Conservation (phyloP, 2,329 filamentous ascomycete species). For the Cytospora mali region DNA sequence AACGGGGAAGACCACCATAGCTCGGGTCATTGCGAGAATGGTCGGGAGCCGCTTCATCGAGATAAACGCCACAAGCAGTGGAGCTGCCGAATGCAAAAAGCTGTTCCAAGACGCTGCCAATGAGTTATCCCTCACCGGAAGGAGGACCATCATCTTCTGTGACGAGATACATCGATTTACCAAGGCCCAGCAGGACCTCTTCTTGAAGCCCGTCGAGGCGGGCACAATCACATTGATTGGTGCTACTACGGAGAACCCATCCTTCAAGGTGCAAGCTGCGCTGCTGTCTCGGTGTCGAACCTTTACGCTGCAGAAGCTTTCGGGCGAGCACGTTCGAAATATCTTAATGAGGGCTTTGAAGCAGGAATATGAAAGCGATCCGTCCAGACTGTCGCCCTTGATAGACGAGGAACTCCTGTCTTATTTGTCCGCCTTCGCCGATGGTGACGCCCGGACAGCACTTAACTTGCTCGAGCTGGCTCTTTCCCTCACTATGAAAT, state of each 20-base stretch:
- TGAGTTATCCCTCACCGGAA: constrained; percentile 78
- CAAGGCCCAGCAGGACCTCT: constrained; percentile 93
- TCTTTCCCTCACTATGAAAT: constrained; percentile 66
- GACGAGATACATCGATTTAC: constrained; percentile 95
- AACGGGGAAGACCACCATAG: constrained; percentile 89
- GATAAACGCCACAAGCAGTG: constrained; percentile 89
- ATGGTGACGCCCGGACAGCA: constrained; percentile 90
- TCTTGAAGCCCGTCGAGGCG: constrained; percentile 87
- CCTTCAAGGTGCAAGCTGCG: constrained; percentile 87
- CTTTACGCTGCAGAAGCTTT: constrained; percentile 80
- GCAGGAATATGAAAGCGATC: constrained; percentile 53
- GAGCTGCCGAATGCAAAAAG: constrained; percentile 89
- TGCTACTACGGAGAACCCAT: constrained; percentile 95
- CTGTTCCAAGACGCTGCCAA: constrained; percentile 82
- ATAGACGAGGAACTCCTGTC: constrained; percentile 75
- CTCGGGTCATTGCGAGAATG: constrained; percentile 81
- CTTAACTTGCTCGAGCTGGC: constrained; percentile 91
- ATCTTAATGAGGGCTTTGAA: constrained; percentile 78
- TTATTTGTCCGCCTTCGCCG: constrained; percentile 84
- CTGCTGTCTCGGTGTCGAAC: constrained; percentile 87
- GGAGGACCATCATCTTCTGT: constrained; percentile 95
- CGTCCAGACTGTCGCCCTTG: constrained; percentile 50
- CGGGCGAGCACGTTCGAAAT: constrained; percentile 67
- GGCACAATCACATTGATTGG: constrained; percentile 91
- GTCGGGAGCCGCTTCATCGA: constrained; percentile 88